phyloP scores from a whole-genome alignment of 176 grass and related monocot genomes.

The Elymus sibiricus region DNA sequence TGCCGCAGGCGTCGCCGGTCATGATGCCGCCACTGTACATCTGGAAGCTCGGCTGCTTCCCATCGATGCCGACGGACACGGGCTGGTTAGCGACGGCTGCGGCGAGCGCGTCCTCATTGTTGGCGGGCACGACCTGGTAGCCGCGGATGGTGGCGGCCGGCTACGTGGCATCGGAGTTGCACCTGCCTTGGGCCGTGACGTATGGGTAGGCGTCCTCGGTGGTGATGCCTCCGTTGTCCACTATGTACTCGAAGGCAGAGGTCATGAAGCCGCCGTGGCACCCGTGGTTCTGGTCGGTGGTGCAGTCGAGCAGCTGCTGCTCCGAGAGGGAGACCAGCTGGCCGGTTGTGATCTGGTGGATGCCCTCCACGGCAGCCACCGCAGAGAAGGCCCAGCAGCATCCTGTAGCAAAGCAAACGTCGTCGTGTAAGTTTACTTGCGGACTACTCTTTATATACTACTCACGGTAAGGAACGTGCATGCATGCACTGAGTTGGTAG shows the following conservation, averaged over 20 bases:
- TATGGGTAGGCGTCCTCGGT: conserved; percentile 17
- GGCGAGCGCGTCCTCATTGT: background rate
- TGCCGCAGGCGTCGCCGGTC: background rate
- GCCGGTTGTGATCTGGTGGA: conserved; percentile 10
- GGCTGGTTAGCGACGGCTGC: conserved; percentile 14
- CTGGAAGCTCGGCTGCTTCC: background rate
- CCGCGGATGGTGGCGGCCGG: background rate
- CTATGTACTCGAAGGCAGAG: conserved; percentile 17
- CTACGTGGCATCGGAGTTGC: background rate
- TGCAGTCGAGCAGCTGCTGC: conserved; percentile 29
- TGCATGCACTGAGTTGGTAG: too few species aligned
- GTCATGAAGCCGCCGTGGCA: background rate
- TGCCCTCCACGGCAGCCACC: conserved; percentile 26
- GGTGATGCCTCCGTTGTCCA: conserved; percentile 8
- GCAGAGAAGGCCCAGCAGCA: conserved; percentile 52
- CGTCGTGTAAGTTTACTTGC: too few species aligned
- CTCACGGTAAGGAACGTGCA: too few species aligned
- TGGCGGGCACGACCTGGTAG: background rate
- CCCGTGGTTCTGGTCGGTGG: background rate
- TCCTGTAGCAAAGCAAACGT: background rate
- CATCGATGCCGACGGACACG: background rate
- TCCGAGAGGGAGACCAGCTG: conserved; percentile 23
- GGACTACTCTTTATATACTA: too few species aligned
- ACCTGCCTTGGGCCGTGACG: background rate
- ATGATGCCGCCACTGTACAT: background rate